A percentile compares a stretch with the other conserved stretches of the same genome.
phyloP scores from a whole-genome alignment of 169 alveolate species.

The Eimeria nieschulzi region DNA sequence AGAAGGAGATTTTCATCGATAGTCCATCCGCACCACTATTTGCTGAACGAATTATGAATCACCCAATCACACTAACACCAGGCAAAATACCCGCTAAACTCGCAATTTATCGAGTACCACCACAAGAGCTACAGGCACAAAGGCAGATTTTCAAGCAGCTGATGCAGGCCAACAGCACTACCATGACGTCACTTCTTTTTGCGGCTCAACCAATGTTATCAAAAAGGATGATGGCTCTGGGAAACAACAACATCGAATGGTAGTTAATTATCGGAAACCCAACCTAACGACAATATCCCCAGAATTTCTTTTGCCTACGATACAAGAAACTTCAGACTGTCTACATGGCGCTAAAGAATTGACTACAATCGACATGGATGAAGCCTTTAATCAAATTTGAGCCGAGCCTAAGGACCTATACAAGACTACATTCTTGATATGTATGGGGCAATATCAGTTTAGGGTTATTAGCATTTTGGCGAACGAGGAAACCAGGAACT shows the following conservation, averaged over 20 bases:
- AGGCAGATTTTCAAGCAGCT: neutral
- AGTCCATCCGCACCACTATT: neutral
- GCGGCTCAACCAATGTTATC: neutral
- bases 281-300: neutral
- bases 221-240: neutral
- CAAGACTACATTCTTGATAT: neutral
- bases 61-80: neutral
- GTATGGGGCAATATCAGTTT: neutral
- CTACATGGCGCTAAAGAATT: neutral
- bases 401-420: neutral
- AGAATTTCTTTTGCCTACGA: neutral
- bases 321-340: neutral
- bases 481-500: neutral
- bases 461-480: neutral
- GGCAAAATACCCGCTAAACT: neutral
- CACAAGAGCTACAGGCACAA: neutral
- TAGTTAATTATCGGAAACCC: neutral
- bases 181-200: neutral
- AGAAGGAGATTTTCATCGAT: too few species aligned
- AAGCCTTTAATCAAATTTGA: neutral
- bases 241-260: neutral
- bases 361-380: too few species aligned
- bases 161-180: neutral
- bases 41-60: neutral
- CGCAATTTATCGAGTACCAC: neutral